Evolutionary conservation across 176 grass and related monocot species (phyloP).

Genomic region (Miscanthus lutarioriparius): DNA sequence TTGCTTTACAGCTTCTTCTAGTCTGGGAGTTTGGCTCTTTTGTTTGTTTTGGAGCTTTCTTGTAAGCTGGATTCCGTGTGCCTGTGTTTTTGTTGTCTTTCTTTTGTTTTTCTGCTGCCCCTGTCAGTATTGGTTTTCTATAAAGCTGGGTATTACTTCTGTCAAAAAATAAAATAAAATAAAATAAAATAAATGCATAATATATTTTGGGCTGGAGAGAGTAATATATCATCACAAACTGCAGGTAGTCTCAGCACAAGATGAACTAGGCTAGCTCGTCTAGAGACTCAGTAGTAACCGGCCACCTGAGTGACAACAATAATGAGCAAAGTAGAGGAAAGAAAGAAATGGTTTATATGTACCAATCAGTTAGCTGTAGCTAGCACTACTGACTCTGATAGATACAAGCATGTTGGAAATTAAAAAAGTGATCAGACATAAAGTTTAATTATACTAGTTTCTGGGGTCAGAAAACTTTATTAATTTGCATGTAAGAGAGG

Average conservation of each 20-base stretch:
- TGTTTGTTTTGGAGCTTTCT: too few relatives aligned
- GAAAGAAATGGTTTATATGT: background rate
- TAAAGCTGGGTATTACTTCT: background rate
- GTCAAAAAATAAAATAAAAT: background rate
- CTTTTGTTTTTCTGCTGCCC: too few relatives aligned
- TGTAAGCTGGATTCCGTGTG: too few relatives aligned
- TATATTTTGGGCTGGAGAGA: background rate
- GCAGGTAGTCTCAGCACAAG: background rate
- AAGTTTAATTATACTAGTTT: background rate
- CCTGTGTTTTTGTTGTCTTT: too few relatives aligned
- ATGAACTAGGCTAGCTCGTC: background rate
- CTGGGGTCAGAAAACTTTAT: background rate
- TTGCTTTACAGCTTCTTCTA: too few relatives aligned
- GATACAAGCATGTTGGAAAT: background rate
- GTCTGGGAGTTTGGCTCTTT: too few relatives aligned
- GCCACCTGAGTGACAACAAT: too few relatives aligned
- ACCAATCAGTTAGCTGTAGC: constrained; percentile 1
- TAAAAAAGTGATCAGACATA: background rate
- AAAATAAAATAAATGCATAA: too few relatives aligned
- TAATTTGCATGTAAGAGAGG: background rate
- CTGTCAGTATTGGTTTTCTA: background rate
- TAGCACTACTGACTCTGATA: background rate
- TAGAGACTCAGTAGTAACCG: background rate
- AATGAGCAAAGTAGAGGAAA: background rate
- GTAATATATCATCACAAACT: too few relatives aligned